phyloP scores from a whole-genome alignment of 2,329 filamentous ascomycete genomes.

The Epichloe coenophiala region DNA sequence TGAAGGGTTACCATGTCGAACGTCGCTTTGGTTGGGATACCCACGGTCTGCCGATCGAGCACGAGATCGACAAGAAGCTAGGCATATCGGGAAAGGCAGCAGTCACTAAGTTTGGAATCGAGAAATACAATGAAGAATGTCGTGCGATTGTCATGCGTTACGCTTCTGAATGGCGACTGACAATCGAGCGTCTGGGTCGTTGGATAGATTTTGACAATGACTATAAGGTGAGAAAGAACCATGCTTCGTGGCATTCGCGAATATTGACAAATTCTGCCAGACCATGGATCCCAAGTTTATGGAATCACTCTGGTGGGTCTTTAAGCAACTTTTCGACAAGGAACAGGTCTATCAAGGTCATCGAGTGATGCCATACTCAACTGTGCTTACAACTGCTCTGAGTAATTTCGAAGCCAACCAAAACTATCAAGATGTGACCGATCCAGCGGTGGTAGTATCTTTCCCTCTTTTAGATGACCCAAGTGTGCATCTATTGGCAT shows the following conservation, averaged over 20 bases:
- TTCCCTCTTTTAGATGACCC: conserved; percentile 74
- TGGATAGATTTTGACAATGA: conserved; percentile 99
- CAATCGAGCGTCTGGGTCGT: conserved; percentile 75
- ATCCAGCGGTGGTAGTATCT: conserved; percentile 77
- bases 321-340: conserved; percentile 86
- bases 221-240: conserved; percentile 53
- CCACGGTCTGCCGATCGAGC: conserved; percentile 87
- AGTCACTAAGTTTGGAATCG: conserved; percentile 74
- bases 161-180: conserved; percentile 72
- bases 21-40: conserved; percentile 91
- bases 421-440: conserved; percentile 87
- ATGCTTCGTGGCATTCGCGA: background rate
- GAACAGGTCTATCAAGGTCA: conserved; percentile 80
- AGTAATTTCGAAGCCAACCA: conserved; percentile 91
- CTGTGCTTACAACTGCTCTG: conserved; percentile 73
- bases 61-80: conserved; percentile 94
- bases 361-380: conserved; percentile 91
- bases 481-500: conserved; percentile 63
- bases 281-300: conserved; percentile 94
- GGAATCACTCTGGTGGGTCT: conserved; percentile 95
- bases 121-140: conserved; percentile 84
- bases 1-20: conserved; percentile 90
- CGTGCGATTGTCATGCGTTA: conserved; percentile 88
- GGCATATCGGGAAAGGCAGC: conserved; percentile 79
- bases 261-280: conserved; percentile 22